Evolutionary conservation across 495 filamentous ascomycete species (phyloP).

Genomic region (Amorphotheca resinae): DNA sequence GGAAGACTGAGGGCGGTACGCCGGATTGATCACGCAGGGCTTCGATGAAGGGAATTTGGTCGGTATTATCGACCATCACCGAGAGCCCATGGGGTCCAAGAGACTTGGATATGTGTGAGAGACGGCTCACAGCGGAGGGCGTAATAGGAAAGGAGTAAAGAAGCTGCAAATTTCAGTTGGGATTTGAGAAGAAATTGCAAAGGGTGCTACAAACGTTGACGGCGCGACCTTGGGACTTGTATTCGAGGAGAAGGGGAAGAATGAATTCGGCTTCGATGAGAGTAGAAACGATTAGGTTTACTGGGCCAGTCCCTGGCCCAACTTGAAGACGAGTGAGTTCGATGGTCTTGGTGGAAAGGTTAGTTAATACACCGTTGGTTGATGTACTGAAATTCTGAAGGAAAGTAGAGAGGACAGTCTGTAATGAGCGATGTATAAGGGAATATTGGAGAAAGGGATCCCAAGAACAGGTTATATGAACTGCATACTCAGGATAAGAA

Average conservation of each 20-base stretch:
- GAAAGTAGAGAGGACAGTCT: background rate
- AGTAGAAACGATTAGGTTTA: conserved; percentile 68
- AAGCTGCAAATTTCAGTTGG: conserved; percentile 31
- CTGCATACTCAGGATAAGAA: background rate
- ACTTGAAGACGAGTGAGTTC: conserved; percentile 68
- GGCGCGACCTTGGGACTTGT: conserved; percentile 32
- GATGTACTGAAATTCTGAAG: background rate
- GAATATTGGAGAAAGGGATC: too few species aligned
- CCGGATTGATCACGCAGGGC: conserved; percentile 27
- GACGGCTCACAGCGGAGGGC: conserved; percentile 44
- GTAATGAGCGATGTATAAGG: too few species aligned
- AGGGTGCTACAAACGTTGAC: conserved; percentile 42
- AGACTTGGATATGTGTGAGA: conserved; percentile 35
- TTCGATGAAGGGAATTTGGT: conserved; percentile 39
- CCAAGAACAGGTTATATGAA: too few species aligned
- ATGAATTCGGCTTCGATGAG: conserved; percentile 62
- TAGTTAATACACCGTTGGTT: background rate
- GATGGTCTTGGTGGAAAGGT: conserved; percentile 38
- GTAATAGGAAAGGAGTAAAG: conserved; percentile 68
- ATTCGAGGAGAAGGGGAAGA: conserved; percentile 46
- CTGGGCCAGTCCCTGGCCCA: conserved; percentile 36
- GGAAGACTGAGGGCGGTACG: conserved; percentile 41
- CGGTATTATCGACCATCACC: conserved; percentile 61
- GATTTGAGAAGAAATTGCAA: background rate
- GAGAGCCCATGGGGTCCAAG: conserved; percentile 43